Evolutionary conservation across 148 eudicot genomes (phyloP).

Genomic region (Cornus suecica): DNA sequence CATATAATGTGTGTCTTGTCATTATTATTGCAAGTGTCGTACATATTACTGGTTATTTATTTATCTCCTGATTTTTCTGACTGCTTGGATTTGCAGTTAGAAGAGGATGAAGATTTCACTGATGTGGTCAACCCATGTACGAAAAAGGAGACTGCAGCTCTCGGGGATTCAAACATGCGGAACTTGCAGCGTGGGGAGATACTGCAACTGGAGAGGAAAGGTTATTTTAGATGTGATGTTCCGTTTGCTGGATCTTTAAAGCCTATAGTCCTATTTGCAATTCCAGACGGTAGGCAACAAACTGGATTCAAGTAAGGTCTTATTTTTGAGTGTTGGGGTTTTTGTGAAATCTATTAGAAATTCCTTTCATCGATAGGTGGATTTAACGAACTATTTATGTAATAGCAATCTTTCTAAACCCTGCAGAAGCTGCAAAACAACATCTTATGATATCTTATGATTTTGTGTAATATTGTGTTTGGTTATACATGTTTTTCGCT

Average conservation of each 20-base stretch:
- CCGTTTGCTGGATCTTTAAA: constrained; percentile 68
- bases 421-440: background rate
- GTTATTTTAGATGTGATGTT: constrained; percentile 87
- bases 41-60: background rate
- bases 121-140: constrained; percentile 82
- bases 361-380: background rate
- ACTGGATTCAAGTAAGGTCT: constrained; percentile 35
- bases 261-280: constrained; percentile 78
- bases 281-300: constrained; percentile 92
- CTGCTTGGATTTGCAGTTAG: constrained; percentile 50
- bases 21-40: background rate
- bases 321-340: background rate
- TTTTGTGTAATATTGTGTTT: background rate
- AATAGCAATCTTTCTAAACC: background rate
- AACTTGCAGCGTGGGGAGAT: constrained; percentile 77
- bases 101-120: constrained; percentile 83
- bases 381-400: background rate
- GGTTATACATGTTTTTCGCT: background rate
- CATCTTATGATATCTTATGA: background rate
- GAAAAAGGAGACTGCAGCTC: constrained; percentile 65
- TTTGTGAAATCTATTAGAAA: background rate
- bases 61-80: background rate
- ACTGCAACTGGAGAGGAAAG: constrained; percentile 90
- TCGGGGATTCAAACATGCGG: constrained; percentile 93
- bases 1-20: background rate